Evolutionary conservation across 2,329 filamentous ascomycete species (phyloP), one percentile per base, ranked within the genome.

Genomic region (Hawksworthiomyces lignivorus): DNA sequence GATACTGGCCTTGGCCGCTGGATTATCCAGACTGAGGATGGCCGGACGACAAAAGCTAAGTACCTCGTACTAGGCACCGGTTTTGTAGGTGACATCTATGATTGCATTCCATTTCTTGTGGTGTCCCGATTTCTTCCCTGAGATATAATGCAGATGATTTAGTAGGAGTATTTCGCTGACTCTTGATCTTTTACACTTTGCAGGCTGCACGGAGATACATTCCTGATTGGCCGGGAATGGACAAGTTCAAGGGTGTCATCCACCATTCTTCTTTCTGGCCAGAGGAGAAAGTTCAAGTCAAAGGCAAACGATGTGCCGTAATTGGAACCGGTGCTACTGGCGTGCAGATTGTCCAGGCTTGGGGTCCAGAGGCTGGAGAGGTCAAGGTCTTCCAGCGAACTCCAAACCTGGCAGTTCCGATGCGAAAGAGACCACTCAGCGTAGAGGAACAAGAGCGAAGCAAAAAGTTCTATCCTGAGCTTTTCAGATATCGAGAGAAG

Each of bases 321-420:
- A 73, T 84, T 26, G 80, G 80, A 11, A 82, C 77, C 0, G 80
- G 80, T 2, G 74, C 78, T 0, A 76, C 76, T 0, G 80, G 79
- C 1, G 71, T 83, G 2, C 80, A 84, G 50, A 72, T 81, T 32
- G 68, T 72, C 1, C 80, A 84, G 48, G 77, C 75, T 40, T 73
- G 72, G 57, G 73, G 69, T 2, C 71, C 71, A 3, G 54, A 65
- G 11, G 75, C 70, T 0, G 67, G 63, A 6, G 58, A 70, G 2
- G 49, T 84, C 19, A 69, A 61, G 3, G 74, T 84, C 27, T 82
- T 83, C 56, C 78, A 84, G 51, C 70, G 81, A 10, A 84, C 78
- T 1, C 80, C 81, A 0, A 84, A 84, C 45, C 62, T 81, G 7
- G 76, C 75, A 0, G 51, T 84, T 1, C 78, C 79, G 0, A 81